Percentiles rank a stretch among this genome's conserved stretches.
phyloP scores from a whole-genome alignment of 371 early-diverging fungal genomes.

The Mortierella sp. region DNA sequence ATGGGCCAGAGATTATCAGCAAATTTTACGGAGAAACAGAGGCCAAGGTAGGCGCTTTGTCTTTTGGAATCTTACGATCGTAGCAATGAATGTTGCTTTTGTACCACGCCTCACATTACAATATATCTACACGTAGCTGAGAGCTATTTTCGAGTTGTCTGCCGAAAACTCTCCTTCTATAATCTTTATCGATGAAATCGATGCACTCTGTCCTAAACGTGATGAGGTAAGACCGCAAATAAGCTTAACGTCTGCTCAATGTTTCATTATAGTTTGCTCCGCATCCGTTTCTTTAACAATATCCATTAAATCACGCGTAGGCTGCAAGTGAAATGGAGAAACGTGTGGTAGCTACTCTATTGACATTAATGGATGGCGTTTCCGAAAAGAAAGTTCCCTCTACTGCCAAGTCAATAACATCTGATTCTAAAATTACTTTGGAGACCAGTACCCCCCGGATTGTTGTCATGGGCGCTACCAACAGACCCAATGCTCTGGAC shows the following conservation, averaged over 20 bases:
- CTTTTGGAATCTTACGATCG: not conserved
- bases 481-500: conserved; percentile 95
- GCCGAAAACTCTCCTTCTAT: conserved; percentile 88
- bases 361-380: conserved; percentile 98
- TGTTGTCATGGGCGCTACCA: conserved; percentile 98
- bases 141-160: conserved; percentile 88
- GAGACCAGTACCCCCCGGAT: conserved; percentile 59
- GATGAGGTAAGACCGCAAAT: conserved; percentile 73
- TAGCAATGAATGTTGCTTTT: not conserved
- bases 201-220: conserved; percentile 95
- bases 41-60: conserved; percentile 68
- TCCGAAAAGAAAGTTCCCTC: conserved; percentile 44
- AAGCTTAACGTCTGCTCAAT: not conserved
- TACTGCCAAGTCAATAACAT: conserved; percentile 11
- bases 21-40: conserved; percentile 98
- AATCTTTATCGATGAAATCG: conserved; percentile 99
- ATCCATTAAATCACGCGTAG: conserved; percentile 30
- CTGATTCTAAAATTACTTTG: not conserved
- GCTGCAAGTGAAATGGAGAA: conserved; percentile 83
- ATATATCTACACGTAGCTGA: conserved; percentile 61
- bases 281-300: not conserved
- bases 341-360: conserved; percentile 95
- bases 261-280: not conserved
- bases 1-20: conserved; percentile 96
- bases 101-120: not conserved